Base-by-base conservation (phyloP, 1,284 basidiomycete species). In the Rhodotorula sp. region DNA sequence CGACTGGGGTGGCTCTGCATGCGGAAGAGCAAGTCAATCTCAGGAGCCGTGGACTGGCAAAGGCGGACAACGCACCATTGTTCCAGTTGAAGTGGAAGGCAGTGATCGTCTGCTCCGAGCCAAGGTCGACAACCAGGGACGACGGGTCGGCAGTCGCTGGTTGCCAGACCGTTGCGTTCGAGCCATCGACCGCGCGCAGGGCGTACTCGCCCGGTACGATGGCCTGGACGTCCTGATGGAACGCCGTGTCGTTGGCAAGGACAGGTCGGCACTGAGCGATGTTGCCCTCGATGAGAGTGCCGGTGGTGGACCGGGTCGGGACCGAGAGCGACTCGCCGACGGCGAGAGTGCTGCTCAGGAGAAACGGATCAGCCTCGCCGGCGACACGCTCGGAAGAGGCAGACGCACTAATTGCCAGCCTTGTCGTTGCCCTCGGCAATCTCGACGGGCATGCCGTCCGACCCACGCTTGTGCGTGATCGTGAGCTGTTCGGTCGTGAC, bases 131-230 rank as follows among this genome's bases (percentile, higher is more conserved):
- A 0, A 56, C 41, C 8, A 75, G 49, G 7, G 68, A 61, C 7
- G 74, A 17, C 13, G 68, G 59, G 1, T 61, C 57, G 19, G 71
- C 23, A 3, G 66, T 57, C 19, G 54, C 55, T 19, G 74, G 74
- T 44, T 68, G 71, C 74, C 74, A 75, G n/a, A 58, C 54, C 1
- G 74, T 75, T 63, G 74, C 68, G 54, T 79, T 79, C 7, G 77
- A 72, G n/a, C 79, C 79, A 49, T 80, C 79, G n/a, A 76, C 69
- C 12, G 78, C 77, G 4, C 74, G 70, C 25, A 78, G 59, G 3
- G 69, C 72, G 64, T 72, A 78, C 27, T 78, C 74, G 17, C 77
- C 77, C 1, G 77, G 77, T 0, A 76, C 72, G 58, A 71, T 71
- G 17, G 55, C 53, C n/a, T 58, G 34, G 16, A 70, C 42, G 4